A percentile compares a stretch with the other conserved stretches of the same genome.
Evolutionary conservation across 148 eudicot genomes (phyloP).

Genomic region (Chenopodium formosanum): DNA sequence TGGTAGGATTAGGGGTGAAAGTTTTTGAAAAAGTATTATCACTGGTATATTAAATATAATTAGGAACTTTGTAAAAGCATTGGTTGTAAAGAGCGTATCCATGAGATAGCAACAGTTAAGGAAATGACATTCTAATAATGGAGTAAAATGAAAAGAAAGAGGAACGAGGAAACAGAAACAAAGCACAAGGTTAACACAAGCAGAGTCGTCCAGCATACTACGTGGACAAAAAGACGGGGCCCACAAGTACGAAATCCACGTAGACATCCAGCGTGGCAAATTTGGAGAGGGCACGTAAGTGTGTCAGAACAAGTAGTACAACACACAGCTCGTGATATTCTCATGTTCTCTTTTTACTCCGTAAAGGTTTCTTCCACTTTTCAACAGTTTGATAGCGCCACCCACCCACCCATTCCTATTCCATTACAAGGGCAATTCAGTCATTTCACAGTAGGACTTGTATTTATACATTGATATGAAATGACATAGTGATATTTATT

Average conservation of each 20-base stretch:
- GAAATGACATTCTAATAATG: not conserved
- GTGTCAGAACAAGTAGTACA: slow-evolving; percentile 13
- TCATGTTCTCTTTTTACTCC: slow-evolving; percentile 5
- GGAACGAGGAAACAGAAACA: not conserved
- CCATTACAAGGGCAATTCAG: not conserved
- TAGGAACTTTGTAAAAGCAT: too few species aligned
- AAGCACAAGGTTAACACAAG: not conserved
- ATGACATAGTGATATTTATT: too few species aligned
- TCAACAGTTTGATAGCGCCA: slow-evolving; percentile 13
- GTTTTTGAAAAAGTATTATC: too few species aligned
- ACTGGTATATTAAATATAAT: too few species aligned
- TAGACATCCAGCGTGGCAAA: slow-evolving; percentile 26
- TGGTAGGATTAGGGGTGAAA: too few species aligned
- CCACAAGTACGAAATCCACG: slow-evolving; percentile 3
- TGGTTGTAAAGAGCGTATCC: too few species aligned
- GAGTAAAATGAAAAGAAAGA: not conserved
- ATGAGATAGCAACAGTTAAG: not conserved
- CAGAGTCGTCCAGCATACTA: not conserved
- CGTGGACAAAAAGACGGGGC: not conserved
- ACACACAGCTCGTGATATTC: slow-evolving; percentile 22
- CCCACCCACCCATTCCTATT: not conserved
- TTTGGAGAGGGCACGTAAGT: slow-evolving; percentile 18
- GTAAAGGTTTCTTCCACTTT: slow-evolving; percentile 14
- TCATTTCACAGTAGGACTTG: not conserved
- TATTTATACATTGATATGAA: too few species aligned